Base-by-base conservation (phyloP, 2,329 filamentous ascomycete species). In the Elsinoe batatas region DNA sequence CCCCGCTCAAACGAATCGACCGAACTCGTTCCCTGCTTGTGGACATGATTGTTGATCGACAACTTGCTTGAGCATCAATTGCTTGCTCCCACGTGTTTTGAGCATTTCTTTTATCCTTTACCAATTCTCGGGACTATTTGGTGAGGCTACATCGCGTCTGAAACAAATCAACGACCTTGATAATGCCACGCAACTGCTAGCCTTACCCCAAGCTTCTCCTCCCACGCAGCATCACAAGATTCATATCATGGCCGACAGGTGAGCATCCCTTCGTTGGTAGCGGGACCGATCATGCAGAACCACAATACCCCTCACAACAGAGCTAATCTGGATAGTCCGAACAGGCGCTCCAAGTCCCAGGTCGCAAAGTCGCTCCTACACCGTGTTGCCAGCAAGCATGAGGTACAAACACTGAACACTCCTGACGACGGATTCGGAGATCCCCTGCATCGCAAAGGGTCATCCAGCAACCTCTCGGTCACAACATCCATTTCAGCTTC, bases 331-430 rank as follows among this genome's bases (percentile, higher is more conserved):
- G 13, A 35, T 44, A 64, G 60, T 10, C 43, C 54, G 26, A 72
- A 73, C 66, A 74, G 74, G 64, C 70, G 73, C 57, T 69, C 68
- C 65, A 79, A 76, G 64, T 78, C 76, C 59, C 69, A 73, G 47
- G 69, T 80, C 58, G 76, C 79, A 46, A 73, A 79, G 58, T 76
- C 78, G 33, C 67, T 81, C 18, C 70, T 81, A 49, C 73, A 77
- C 61, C 76, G 77, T 57, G 76, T 77, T 56, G 76, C 74, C 58
- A 73, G 72, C 59, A 76, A 73, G 59, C 66, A 70, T 50, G 71
- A 74, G 47, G 72, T 74, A 18, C 64, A 60, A 58, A 65, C 58
- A 65, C 49, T 54, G 12, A 35, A 55, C 12, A 22, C 57, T 1
- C 54, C 54, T 5, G 38, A 53, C 44, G 47, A 51, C 15, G 37